Percentiles rank a stretch among this genome's conserved stretches.
Evolutionary conservation across 192 early-diverging fungal genomes (phyloP).

Genomic region (Coemansia sp.): DNA sequence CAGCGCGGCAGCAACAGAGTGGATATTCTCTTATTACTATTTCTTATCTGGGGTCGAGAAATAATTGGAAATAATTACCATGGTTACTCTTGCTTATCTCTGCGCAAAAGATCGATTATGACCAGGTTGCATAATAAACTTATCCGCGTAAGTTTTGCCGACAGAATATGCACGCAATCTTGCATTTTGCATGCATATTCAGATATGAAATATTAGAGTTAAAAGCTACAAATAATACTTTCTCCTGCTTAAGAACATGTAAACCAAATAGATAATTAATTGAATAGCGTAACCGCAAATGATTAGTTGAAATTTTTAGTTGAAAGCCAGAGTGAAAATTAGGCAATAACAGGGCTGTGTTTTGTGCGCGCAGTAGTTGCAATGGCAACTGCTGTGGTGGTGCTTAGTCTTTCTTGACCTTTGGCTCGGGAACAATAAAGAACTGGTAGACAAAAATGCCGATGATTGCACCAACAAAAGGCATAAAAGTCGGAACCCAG

Average conservation of each 20-base stretch:
- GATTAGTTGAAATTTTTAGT: background rate
- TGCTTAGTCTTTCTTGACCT: slow-evolving; percentile 41
- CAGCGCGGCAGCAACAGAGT: background rate
- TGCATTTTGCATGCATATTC: background rate
- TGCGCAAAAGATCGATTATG: background rate
- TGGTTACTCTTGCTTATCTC: background rate
- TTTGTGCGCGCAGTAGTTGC: background rate
- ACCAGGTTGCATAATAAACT: background rate
- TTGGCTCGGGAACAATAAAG: slow-evolving; percentile 58
- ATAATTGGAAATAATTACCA: no score
- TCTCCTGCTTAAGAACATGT: no score
- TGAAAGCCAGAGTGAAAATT: background rate
- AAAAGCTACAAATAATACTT: no score
- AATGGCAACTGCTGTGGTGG: no score
- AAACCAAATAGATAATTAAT: no score
- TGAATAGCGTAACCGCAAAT: background rate
- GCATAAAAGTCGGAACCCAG: slow-evolving; percentile 69
- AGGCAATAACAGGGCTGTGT: background rate
- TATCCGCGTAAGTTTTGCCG: background rate
- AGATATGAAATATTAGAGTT: background rate
- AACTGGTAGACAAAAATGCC: slow-evolving; percentile 63
- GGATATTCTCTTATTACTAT: background rate
- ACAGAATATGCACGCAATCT: background rate
- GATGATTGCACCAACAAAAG: slow-evolving; percentile 62
- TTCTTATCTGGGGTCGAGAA: background rate